These are phyloP conservation scores for Coemansia sp. DNA, from an alignment of 192 early-diverging fungal genomes.

Conservation along the genomic window DNA sequence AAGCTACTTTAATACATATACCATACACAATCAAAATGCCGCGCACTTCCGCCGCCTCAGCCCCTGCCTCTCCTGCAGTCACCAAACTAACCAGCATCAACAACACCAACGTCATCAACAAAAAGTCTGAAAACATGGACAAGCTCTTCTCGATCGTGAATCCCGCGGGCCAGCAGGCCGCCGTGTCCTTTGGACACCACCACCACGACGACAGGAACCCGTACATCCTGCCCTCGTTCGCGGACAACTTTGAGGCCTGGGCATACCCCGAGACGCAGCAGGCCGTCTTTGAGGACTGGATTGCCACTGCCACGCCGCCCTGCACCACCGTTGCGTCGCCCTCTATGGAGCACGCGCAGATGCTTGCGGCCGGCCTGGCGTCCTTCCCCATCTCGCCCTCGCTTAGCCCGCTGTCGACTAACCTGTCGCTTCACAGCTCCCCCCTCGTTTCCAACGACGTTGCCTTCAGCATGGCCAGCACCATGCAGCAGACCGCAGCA, in stretches of 20 bases:
- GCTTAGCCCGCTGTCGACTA: slow-evolving; percentile 28
- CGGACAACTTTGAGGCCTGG: slow-evolving; percentile 52
- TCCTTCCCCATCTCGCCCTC: slow-evolving; percentile 18
- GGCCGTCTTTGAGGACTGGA: slow-evolving; percentile 50
- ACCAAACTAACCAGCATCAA: slow-evolving; percentile 7
- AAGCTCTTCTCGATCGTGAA: slow-evolving; percentile 39
- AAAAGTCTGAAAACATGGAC: slow-evolving; percentile 44
- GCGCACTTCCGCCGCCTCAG: slow-evolving; percentile 20
- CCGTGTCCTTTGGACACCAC: slow-evolving; percentile 24
- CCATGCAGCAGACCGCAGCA: slow-evolving; percentile 28
- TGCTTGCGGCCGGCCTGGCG: slow-evolving; percentile 16
- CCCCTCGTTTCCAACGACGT: slow-evolving; percentile 37
- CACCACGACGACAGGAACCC: slow-evolving; percentile 33
- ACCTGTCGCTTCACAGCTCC: slow-evolving; percentile 35
- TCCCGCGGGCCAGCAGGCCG: slow-evolving; percentile 24
- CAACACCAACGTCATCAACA: slow-evolving; percentile 11
- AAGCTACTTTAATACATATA: neutral
- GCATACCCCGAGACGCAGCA: slow-evolving; percentile 50
- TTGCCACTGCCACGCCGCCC: slow-evolving; percentile 38
- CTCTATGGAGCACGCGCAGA: slow-evolving; percentile 15
- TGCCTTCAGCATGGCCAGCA: slow-evolving; percentile 42
- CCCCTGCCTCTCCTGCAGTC: slow-evolving; percentile 39
- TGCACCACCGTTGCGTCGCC: slow-evolving; percentile 46
- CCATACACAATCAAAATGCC: slow-evolving; percentile 22
- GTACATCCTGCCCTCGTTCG: slow-evolving; percentile 45